phyloP scores from a whole-genome alignment of 345 rosid species.

The Hevea brasiliensis region DNA sequence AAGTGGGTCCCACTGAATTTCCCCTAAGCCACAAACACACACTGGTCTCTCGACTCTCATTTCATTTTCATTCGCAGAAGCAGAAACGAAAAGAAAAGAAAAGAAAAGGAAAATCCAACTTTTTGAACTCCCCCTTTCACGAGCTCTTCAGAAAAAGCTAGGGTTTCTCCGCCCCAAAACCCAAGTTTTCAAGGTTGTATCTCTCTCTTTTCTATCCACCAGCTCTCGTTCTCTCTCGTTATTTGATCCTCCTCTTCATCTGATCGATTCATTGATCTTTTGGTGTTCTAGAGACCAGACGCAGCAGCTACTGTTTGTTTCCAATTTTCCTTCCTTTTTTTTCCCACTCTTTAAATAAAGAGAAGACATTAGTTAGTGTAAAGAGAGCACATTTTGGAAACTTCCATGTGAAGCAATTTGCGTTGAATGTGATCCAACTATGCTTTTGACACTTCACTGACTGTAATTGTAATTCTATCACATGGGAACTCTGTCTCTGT shows the following conservation, averaged over 20 bases:
- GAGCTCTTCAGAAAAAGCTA: background rate
- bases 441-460: background rate
- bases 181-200: background rate
- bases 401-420: slow-evolving; percentile 16
- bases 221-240: background rate
- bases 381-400: slow-evolving; percentile 3
- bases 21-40: background rate
- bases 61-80: background rate
- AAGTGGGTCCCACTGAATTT: slow-evolving; percentile 8
- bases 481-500: background rate
- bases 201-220: background rate
- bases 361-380: background rate
- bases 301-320: slow-evolving; percentile 1
- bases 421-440: slow-evolving; percentile 12
- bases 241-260: background rate
- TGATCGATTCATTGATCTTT: background rate
- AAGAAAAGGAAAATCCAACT: background rate
- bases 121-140: background rate
- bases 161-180: background rate
- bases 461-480: background rate
- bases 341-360: background rate
- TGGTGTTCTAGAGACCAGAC: background rate
- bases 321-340: background rate
- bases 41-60: background rate
- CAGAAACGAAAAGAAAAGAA: background rate